Evolutionary conservation across 805 yeast species (phyloP), one percentile per base, ranked within the genome.

Genomic region (Ogataea trehaloabstinens): DNA sequence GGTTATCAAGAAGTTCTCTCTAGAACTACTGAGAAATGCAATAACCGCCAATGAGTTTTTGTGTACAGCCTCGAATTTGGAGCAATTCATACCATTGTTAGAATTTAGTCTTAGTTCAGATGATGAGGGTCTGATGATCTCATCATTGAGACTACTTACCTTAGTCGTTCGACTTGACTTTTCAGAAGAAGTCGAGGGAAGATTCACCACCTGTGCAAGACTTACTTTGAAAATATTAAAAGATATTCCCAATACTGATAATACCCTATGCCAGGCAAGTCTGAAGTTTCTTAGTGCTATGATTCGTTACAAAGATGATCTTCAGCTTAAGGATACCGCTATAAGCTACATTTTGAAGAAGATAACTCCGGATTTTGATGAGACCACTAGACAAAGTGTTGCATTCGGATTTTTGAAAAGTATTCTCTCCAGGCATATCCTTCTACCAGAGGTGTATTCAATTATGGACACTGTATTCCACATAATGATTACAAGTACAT

Each of bases 361-460:
- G 48, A 67, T 93, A 31, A 78, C 76, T 56, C 95, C 96, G 2
- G 98, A 93, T 63, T 66, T 93, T 44, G 89, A 85, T 53, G 96
- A 91, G 51, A 96, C 96, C 8, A 82, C 77, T 49, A 77, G 82
- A 47, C 97, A 91, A 59, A 89, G 95, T 28, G 71, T 87, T 31
- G 95, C 97, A 0, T 87, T 90, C 61, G 80, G 82, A 37, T 89
- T 91, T 52, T 60, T 93, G 51, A 83, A 82, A 47, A 78, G 96
- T 0, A 70, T 90, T n/a, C 71, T 91, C 25, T 61, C 84, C 10
- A 81, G 81, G 46, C 88, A 80, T 50, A 68, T 85, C 15, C 68
- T 82, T 75, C 66, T 89, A 16, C 89, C 98, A 0, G 98, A 93
- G 56, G 74, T 93, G 1, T 93, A 93, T 56, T 97, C 90, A 50